Evolutionary conservation across 176 grass and related monocot species (phyloP).

Genomic region (Rhipidocladum racemiflorum): DNA sequence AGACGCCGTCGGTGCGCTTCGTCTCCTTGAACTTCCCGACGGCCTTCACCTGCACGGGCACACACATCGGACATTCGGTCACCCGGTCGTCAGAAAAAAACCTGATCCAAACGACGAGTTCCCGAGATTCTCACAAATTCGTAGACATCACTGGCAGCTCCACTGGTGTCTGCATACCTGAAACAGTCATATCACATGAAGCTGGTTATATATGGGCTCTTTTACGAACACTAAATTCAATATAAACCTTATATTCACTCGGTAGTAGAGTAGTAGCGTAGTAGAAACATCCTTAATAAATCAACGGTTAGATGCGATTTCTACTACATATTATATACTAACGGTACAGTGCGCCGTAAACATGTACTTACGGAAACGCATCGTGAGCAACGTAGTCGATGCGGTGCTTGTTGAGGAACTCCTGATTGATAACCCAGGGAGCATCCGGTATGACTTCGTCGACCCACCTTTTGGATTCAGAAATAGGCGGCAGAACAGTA

Average conservation of each 20-base stretch:
- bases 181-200: constrained; percentile 13
- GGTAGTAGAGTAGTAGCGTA: too few relatives aligned
- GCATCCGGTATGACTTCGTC: constrained; percentile 75
- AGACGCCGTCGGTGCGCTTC: constrained; percentile 79
- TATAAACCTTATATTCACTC: too few relatives aligned
- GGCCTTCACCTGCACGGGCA: constrained; percentile 60
- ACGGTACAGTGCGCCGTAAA: too few relatives aligned
- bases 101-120: neutral
- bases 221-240: too few relatives aligned
- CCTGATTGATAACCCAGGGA: constrained; percentile 63
- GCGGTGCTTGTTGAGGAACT: constrained; percentile 69
- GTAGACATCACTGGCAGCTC: constrained; percentile 82
- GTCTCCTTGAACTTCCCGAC: constrained; percentile 89
- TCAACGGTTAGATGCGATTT: too few relatives aligned
- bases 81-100: neutral
- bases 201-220: neutral
- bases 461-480: constrained; percentile 55
- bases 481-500: neutral
- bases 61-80: neutral
- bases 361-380: constrained; percentile 56
- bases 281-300: too few relatives aligned
- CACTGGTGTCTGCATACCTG: constrained; percentile 90
- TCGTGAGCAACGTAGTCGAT: constrained; percentile 74
- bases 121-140: constrained; percentile 56
- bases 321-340: too few relatives aligned